phyloP scores from a whole-genome alignment of 1,284 basidiomycete genomes.

The Ganoderma leucocontextum region DNA sequence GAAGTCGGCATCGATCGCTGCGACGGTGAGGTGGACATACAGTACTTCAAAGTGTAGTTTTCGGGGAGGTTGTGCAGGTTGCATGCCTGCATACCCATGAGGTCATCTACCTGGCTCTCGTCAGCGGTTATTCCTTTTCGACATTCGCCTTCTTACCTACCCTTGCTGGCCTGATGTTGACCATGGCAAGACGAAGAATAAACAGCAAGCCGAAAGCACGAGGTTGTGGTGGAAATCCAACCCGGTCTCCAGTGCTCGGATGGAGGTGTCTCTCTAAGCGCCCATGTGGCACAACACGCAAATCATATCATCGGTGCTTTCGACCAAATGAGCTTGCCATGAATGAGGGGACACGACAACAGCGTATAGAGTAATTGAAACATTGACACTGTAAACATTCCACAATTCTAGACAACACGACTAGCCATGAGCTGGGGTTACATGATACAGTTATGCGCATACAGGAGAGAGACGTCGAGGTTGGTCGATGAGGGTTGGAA shows the following conservation, averaged over 20 bases:
- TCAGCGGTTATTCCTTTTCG: constrained; percentile 15
- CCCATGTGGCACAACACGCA: neutral
- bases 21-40: constrained; percentile 53
- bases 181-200: constrained; percentile 34
- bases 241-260: neutral
- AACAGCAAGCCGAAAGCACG: neutral
- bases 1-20: neutral
- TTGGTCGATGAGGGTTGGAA: neutral
- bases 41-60: constrained; percentile 89
- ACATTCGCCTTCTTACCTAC: constrained; percentile 45
- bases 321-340: neutral
- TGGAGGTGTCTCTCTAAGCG: neutral
- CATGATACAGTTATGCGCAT: constrained; percentile 29
- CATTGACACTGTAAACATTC: neutral
- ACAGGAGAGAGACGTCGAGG: constrained; percentile 15
- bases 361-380: neutral
- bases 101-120: constrained; percentile 63
- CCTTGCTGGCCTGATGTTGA: constrained; percentile 67
- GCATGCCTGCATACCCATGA: constrained; percentile 91
- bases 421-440: constrained; percentile 15
- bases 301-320: neutral
- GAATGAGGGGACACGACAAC: neutral
- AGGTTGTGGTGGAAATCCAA: neutral
- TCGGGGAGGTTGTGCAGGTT: constrained; percentile 90
- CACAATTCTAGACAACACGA: constrained; percentile 18